phyloP scores from a whole-genome alignment of 306 rosid species.

The Hippophae tibetana region DNA sequence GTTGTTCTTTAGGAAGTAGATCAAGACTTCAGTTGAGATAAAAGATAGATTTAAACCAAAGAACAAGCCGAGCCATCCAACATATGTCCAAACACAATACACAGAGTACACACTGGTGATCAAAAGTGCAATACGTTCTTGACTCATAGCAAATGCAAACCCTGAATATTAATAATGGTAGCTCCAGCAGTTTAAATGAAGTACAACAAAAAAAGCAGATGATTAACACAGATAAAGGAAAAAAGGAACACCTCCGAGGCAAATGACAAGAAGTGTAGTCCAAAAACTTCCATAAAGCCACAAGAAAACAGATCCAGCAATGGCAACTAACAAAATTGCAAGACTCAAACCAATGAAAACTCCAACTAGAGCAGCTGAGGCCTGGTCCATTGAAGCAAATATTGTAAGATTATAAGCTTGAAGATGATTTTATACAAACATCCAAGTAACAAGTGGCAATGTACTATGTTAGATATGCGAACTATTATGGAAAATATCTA shows the following conservation, averaged over 20 bases:
- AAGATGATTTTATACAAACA: background rate
- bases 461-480: background rate
- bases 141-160: constrained; percentile 61
- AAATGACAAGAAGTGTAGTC: constrained; percentile 59
- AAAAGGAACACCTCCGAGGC: constrained; percentile 72
- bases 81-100: constrained; percentile 77
- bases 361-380: constrained; percentile 58
- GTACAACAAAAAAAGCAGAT: constrained; percentile 17
- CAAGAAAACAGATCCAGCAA: constrained; percentile 61
- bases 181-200: constrained; percentile 20
- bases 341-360: constrained; percentile 54
- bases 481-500: background rate
- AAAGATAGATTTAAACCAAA: constrained; percentile 75
- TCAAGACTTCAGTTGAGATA: constrained; percentile 71
- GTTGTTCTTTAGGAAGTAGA: constrained; percentile 73
- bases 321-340: constrained; percentile 57
- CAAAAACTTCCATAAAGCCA: constrained; percentile 97
- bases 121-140: constrained; percentile 62
- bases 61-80: constrained; percentile 83
- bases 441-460: background rate
- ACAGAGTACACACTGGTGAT: constrained; percentile 67
- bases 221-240: constrained; percentile 14
- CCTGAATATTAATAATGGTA: constrained; percentile 45
- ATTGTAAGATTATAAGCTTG: constrained; percentile 14
- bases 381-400: constrained; percentile 37